Evolutionary conservation across 192 early-diverging fungal species (phyloP), one percentile per base, ranked within the genome.

Genomic region (Anaeromyces robustus): DNA sequence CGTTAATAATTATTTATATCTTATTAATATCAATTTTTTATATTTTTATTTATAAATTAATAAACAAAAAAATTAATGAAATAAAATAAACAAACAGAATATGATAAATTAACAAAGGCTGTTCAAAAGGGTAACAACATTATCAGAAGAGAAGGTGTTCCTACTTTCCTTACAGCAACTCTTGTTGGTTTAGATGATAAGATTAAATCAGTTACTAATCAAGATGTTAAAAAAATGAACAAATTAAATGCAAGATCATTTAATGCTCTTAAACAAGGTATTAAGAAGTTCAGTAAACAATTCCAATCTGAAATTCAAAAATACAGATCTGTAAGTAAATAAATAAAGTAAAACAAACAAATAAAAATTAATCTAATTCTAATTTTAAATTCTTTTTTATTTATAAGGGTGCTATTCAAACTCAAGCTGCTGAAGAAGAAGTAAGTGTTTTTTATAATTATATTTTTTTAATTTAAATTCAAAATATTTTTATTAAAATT

Each of bases 191-290:
- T 98, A 30, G 97, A 99, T 80, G 94, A 96, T 81, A 84, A 86
- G 81, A 81, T 94, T 28, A 92, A 93, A 80, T 82, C 86, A 32
- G 89, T 90, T 80, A 88, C 90, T 81, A 95, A 95, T 88, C 87
- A 91, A 30, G 87, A 89, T 12, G 87, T 91, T 78, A 93, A 92
- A 87, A 97, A 95, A 88, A 94, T 95, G 89, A 97, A 92, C 83
- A 87, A 93, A 68, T 88, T 85, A 77, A 91, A 94, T 79, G 90
- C 92, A 52, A 93, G 94, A 82, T 93, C 95, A 29, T 86, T 96
- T 83, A 97, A 93, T 86, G 90, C 92, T 77, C 92, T 98, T 89
- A 97, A 96, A 90, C 93, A 95, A 85, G 95, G 94, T 83, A 79
- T 97, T 82, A 93, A 93, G 87, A 97, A 99, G 91, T 87, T 91